Conservation (phyloP, 2,329 filamentous ascomycete species). For the Lachnellula hyalina region DNA sequence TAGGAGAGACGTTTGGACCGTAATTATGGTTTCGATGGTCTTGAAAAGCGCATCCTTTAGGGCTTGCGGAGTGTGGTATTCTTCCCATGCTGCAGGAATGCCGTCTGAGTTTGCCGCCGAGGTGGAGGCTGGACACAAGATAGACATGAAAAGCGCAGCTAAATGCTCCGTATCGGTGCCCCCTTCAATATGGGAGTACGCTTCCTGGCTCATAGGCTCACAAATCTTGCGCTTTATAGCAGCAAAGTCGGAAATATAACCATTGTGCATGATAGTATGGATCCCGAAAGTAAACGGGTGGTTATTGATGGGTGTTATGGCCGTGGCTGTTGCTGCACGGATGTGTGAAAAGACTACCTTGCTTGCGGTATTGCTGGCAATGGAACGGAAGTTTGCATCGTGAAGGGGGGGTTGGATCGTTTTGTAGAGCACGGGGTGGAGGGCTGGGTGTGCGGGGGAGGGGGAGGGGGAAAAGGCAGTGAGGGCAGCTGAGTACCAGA, state of each 20-base stretch:
- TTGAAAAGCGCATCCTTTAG: conserved; percentile 41
- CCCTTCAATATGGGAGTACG: conserved; percentile 43
- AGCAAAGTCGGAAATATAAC: conserved; percentile 42
- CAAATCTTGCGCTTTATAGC: conserved; percentile 41
- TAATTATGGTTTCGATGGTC: conserved; percentile 38
- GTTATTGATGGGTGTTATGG: conserved; percentile 45
- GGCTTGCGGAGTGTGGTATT: conserved; percentile 35
- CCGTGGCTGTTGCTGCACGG: conserved; percentile 42
- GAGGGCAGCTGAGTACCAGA: conserved; percentile 46
- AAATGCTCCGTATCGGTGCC: conserved; percentile 49
- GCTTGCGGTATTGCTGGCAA: conserved; percentile 46
- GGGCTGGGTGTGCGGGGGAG: conserved; percentile 27
- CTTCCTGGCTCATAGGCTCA: conserved; percentile 40
- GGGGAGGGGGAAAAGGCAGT: conserved; percentile 28
- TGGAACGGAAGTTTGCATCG: conserved; percentile 47
- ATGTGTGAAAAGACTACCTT: conserved; percentile 49
- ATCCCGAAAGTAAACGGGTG: conserved; percentile 51
- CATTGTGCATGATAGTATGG: conserved; percentile 53
- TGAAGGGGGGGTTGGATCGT: conserved; percentile 45
- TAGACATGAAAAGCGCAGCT: conserved; percentile 37
- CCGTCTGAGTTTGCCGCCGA: not conserved
- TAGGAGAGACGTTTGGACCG: conserved; percentile 39
- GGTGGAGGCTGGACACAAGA: conserved; percentile 15
- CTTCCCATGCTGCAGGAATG: conserved; percentile 34
- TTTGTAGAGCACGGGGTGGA: conserved; percentile 47